Evolutionary conservation across 2,329 filamentous ascomycete genomes (phyloP).

Genomic region (Immersiporthe knoxdaviesiana): DNA sequence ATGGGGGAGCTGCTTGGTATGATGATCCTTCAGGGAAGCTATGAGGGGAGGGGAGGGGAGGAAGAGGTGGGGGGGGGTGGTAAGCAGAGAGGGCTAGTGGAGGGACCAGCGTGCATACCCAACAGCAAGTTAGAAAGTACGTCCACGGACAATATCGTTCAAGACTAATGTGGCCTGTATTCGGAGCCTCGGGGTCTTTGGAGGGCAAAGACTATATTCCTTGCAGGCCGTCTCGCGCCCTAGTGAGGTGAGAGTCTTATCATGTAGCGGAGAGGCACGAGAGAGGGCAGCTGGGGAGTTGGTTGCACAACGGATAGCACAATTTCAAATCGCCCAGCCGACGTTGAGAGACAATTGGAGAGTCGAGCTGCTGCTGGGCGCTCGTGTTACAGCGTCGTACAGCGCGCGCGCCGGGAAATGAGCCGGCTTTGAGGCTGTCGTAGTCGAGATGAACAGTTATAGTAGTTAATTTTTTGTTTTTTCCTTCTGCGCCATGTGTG

Average conservation of each 20-base stretch:
- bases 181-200: no score
- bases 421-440: slow-evolving; percentile 21
- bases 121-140: not conserved
- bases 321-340: slow-evolving; percentile 26
- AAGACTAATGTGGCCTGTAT: not conserved
- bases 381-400: slow-evolving; percentile 25
- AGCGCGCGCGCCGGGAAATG: slow-evolving; percentile 24
- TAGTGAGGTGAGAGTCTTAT: slow-evolving; percentile 2
- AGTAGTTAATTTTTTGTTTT: not conserved
- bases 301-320: slow-evolving; percentile 28
- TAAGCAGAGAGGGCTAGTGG: not conserved
- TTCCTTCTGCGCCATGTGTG: not conserved
- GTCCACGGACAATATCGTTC: not conserved
- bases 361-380: slow-evolving; percentile 17
- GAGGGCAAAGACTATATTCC: not conserved
- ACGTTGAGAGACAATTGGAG: slow-evolving; percentile 26
- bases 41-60: not conserved
- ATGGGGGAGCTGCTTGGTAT: not conserved
- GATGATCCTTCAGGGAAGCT: not conserved
- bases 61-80: no score
- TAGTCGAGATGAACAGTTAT: not conserved
- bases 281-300: slow-evolving; percentile 16
- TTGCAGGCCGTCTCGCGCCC: not conserved
- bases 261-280: slow-evolving; percentile 2
- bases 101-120: not conserved